A percentile compares a stretch with the other conserved stretches of the same genome.
Conservation (phyloP, 352 stramenopile species). For the Lagenidium giganteum region DNA sequence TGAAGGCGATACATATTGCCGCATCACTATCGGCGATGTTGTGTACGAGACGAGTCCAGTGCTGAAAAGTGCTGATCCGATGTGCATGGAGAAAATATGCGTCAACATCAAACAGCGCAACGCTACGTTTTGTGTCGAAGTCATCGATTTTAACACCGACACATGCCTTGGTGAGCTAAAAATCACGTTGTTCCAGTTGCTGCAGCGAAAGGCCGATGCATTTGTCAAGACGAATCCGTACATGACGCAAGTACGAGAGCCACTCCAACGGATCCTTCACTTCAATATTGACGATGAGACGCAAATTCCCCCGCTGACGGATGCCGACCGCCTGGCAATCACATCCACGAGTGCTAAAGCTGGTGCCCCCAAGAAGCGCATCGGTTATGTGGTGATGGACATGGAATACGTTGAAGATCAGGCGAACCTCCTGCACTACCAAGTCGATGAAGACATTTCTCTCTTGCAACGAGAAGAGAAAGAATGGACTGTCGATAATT, state of each 20-base stretch:
- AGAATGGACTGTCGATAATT: constrained; percentile 76
- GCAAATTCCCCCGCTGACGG: constrained; percentile 25
- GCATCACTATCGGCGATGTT: constrained; percentile 54
- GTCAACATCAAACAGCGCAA: constrained; percentile 61
- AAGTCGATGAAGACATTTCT: constrained; percentile 40
- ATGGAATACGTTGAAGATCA: constrained; percentile 74
- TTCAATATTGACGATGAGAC: constrained; percentile 32
- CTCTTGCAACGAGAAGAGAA: constrained; percentile 63
- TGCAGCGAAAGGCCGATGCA: constrained; percentile 64
- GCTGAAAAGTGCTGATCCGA: constrained; percentile 80
- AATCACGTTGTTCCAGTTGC: constrained; percentile 74
- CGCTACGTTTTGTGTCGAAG: constrained; percentile 55
- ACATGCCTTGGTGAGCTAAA: constrained; percentile 58
- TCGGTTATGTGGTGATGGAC: constrained; percentile 51
- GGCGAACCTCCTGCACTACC: constrained; percentile 58
- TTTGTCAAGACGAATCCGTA: constrained; percentile 51
- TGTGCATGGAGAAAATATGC: constrained; percentile 82
- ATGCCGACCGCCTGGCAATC: constrained; percentile 49
- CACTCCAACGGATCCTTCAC: constrained; percentile 36
- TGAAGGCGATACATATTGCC: constrained; percentile 82
- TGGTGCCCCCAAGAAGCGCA: constrained; percentile 42
- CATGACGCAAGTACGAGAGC: constrained; percentile 35
- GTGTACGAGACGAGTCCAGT: constrained; percentile 80
- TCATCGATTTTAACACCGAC: constrained; percentile 84
- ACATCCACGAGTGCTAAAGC: constrained; percentile 12